phyloP scores from a whole-genome alignment of 345 rosid species.

The Heritiera littoralis region DNA sequence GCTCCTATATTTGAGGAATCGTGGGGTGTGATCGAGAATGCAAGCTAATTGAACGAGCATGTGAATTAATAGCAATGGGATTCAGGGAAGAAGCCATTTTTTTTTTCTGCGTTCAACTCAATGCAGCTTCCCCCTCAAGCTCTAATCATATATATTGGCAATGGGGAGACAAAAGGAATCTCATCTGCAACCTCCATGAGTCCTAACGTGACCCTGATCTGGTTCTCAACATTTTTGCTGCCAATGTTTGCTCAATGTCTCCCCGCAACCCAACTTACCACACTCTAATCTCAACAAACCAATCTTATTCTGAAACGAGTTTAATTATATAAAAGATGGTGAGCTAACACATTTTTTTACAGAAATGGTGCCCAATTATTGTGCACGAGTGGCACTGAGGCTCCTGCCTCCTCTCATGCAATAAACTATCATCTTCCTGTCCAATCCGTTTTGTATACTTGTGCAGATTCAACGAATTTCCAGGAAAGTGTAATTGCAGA shows the following conservation, averaged over 20 bases:
- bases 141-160: slow-evolving; percentile 1
- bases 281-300: background rate
- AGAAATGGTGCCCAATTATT: background rate
- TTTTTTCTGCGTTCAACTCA: slow-evolving; percentile 6
- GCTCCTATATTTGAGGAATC: background rate
- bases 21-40: slow-evolving; percentile 6
- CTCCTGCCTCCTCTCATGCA: slow-evolving; percentile 10
- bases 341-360: background rate
- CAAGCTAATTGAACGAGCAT: slow-evolving; percentile 10
- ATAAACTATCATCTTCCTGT: background rate
- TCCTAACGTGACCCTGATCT: background rate
- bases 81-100: background rate
- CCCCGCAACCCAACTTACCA: background rate
- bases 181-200: background rate
- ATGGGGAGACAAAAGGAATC: background rate
- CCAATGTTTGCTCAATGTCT: slow-evolving; percentile 14
- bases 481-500: background rate
- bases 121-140: background rate
- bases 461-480: background rate
- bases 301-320: background rate
- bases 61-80: too few species aligned
- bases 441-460: background rate
- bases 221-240: background rate
- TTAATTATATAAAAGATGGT: background rate
- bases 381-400: slow-evolving; percentile 20